Conservation (phyloP, 305 asterid species). For the Fraxinus floribunda region DNA sequence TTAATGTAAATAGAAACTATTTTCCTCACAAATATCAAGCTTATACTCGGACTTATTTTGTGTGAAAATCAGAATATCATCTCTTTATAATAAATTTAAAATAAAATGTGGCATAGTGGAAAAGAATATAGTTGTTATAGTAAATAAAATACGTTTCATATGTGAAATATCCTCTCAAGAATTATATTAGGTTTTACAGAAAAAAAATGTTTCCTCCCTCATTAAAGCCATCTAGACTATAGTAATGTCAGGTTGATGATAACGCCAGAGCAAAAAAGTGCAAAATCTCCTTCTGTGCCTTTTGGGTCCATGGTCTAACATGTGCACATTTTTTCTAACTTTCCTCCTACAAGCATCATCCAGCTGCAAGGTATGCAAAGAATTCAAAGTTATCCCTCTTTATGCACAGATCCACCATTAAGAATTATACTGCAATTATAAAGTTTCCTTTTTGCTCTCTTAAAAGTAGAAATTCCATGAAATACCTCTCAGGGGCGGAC, state of each 20-base stretch:
- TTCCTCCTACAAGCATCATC: not conserved
- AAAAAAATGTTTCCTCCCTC: not conserved
- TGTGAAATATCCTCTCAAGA: not conserved
- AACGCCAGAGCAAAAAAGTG: not conserved
- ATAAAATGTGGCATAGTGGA: not conserved
- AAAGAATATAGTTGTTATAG: not conserved
- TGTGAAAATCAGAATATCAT: not conserved
- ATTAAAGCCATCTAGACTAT: not conserved
- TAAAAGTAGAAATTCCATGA: not conserved
- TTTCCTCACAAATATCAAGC: not conserved
- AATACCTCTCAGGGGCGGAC: not conserved
- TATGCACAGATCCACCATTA: not conserved
- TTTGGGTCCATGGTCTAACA: not conserved
- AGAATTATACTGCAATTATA: not conserved
- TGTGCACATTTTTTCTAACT: not conserved
- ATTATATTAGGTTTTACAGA: not conserved
- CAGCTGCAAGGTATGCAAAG: not conserved
- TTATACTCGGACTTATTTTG: not conserved
- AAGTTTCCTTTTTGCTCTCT: not conserved
- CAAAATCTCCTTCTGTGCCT: not conserved
- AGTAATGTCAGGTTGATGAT: not conserved
- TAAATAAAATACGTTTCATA: not conserved
- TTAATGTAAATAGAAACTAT: not conserved
- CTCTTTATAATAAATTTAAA: not conserved
- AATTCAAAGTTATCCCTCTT: not conserved